Percentiles rank a stretch among this genome's conserved stretches.
Conservation (phyloP, 2,329 filamentous ascomycete species). For the Hymenoscyphus occultus region DNA sequence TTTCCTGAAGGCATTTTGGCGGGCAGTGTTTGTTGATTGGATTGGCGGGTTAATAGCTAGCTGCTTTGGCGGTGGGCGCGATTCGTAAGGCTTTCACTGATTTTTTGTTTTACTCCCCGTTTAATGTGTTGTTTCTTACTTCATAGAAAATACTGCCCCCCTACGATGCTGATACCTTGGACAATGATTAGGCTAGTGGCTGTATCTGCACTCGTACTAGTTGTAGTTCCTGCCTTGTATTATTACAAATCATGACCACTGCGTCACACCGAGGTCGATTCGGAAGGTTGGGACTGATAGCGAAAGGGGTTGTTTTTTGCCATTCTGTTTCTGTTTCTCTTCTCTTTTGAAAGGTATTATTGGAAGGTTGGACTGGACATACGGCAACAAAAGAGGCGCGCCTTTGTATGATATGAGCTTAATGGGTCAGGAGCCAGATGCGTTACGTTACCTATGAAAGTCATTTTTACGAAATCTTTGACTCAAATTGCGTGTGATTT, state of each 20-base stretch:
- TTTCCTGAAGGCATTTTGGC: slow-evolving; percentile 36
- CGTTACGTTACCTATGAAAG: background rate
- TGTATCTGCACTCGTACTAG: slow-evolving; percentile 25
- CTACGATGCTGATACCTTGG: slow-evolving; percentile 26
- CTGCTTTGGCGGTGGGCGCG: slow-evolving; percentile 32
- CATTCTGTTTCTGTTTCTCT: background rate
- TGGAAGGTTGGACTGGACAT: background rate
- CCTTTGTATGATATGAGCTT: slow-evolving; percentile 9
- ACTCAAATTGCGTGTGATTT: background rate
- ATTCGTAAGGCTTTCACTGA: slow-evolving; percentile 29
- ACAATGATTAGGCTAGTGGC: slow-evolving; percentile 28
- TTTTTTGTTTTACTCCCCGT: slow-evolving; percentile 5
- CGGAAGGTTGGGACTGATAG: background rate
- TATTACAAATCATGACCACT: slow-evolving; percentile 15
- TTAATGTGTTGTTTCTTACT: slow-evolving; percentile 7
- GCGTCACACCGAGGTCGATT: background rate
- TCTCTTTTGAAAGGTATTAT: background rate
- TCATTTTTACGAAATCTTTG: background rate
- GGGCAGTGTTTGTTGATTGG: slow-evolving; percentile 38
- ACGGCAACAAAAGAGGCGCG: background rate
- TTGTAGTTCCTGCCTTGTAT: slow-evolving; percentile 31
- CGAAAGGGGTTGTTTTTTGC: background rate
- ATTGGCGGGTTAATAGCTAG: slow-evolving; percentile 35
- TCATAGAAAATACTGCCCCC: background rate
- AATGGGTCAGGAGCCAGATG: background rate